Base-by-base conservation (phyloP, 2,329 filamentous ascomycete genomes). In the Paecilomyces dactylethromorphus region DNA sequence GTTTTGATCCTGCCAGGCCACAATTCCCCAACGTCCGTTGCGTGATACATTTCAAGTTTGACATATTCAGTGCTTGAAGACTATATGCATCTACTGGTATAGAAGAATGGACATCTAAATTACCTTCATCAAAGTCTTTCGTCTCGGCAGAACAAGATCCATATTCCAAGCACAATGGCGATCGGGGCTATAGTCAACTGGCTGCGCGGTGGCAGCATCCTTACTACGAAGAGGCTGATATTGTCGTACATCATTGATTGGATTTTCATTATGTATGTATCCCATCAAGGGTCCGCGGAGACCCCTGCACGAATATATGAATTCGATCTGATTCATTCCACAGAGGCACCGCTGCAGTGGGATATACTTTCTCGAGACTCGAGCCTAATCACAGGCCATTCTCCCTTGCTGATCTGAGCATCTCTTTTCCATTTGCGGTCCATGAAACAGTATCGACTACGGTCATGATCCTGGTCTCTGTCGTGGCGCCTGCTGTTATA, bases 201-300 rank as follows among this genome's bases (percentile, higher is more conserved):
- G 11, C 21, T 52, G 21, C 11, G 50, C 22, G 26, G 52, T 18
- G 56, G 58, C 18, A 29, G 56, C 31, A 53, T 54, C 6, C 55
- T 33, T 56, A 63, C 76, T 57, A 81, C 81, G 4, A 78, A 79
- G 64, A 74, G 80, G 49, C 74, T 91, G 49, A 70, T 87, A 50
- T 67, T 84, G 10, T 89, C 88, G 3, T 92, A 92, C 70, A 74
- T 87, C 54, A 76, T 90, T 59, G 90, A 93, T 76, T 93, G 90
- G 90, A 69, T 88, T 53, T 78, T 90, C 2, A 76, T 77, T 24
- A 74, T 88, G 82, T 84, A 72, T 68, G 78, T 71, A 24, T 13
- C 26, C 21, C 12, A 3, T 18, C 18, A 24, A 8, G 8, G 13
- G 10, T 10, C 13, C 35, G 13, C 18, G 13, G 21, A 3, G 13